phyloP scores from a whole-genome alignment of 1,284 basidiomycete genomes.

The Ustilago crameri region DNA sequence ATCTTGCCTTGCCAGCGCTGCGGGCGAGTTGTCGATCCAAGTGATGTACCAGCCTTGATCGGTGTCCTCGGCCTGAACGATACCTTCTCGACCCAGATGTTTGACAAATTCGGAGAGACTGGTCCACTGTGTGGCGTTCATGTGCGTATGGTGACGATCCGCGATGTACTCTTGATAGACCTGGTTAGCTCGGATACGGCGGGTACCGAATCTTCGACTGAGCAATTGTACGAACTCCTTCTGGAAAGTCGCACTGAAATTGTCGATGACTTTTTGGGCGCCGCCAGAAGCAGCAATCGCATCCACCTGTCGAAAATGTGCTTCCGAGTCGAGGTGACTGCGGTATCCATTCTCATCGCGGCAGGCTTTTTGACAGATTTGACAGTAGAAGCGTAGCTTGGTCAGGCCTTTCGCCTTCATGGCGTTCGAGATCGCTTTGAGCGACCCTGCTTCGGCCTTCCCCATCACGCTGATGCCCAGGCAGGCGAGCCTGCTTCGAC shows the following conservation, averaged over 20 bases:
- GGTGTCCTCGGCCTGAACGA: slow-evolving; percentile 93
- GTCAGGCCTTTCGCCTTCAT: slow-evolving; percentile 67
- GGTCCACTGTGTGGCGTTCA: slow-evolving; percentile 98
- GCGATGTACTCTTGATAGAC: slow-evolving; percentile 99
- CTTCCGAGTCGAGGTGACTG: slow-evolving; percentile 81
- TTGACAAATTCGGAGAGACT: slow-evolving; percentile 94
- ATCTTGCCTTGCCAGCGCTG: slow-evolving; percentile 86
- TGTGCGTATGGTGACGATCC: slow-evolving; percentile 93
- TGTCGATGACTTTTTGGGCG: slow-evolving; percentile 87
- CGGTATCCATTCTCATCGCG: slow-evolving; percentile 67
- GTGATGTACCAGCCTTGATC: slow-evolving; percentile 97
- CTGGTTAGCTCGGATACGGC: slow-evolving; percentile 76
- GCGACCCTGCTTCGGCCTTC: slow-evolving; percentile 39
- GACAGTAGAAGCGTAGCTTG: slow-evolving; percentile 67
- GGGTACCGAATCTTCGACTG: slow-evolving; percentile 73
- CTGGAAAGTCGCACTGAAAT: slow-evolving; percentile 90
- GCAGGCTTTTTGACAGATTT: slow-evolving; percentile 65
- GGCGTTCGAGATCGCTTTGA: slow-evolving; percentile 65
- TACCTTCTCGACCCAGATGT: slow-evolving; percentile 85
- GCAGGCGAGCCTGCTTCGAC: not conserved
- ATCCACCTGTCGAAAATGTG: slow-evolving; percentile 94
- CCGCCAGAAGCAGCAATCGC: slow-evolving; percentile 73
- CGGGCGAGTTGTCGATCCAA: slow-evolving; percentile 96
- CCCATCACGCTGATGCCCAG: slow-evolving; percentile 19
- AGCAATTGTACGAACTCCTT: slow-evolving; percentile 89